A percentile compares a stretch with the other conserved stretches of the same genome.
phyloP scores from a whole-genome alignment of 441 rosid species.

The Aleurites moluccanus region DNA sequence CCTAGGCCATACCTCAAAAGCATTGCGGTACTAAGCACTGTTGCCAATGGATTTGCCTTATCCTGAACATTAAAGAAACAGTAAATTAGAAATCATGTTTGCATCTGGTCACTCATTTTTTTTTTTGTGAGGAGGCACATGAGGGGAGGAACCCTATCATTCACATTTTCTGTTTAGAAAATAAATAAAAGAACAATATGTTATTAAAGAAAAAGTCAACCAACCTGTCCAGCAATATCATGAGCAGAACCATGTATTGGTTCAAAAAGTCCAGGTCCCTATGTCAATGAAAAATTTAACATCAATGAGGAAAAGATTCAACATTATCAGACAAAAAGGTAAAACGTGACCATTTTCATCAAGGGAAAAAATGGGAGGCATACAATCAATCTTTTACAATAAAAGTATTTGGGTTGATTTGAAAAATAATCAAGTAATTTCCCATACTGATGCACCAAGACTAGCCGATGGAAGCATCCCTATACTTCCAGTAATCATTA shows the following conservation, averaged over 20 bases:
- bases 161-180: neutral
- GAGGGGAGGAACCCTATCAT: neutral
- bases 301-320: neutral
- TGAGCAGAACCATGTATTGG: conserved; percentile 98
- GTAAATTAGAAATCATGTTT: conserved; percentile 18
- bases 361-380: neutral
- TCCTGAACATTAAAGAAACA: conserved; percentile 51
- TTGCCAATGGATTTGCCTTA: conserved; percentile 94
- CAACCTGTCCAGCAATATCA: conserved; percentile 95
- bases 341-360: neutral
- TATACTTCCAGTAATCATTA: conserved; percentile 97
- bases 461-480: conserved; percentile 99
- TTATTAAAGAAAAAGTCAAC: neutral
- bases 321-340: neutral
- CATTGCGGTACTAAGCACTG: conserved; percentile 95
- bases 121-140: neutral
- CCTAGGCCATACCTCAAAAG: conserved; percentile 89
- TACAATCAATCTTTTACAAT: no score
- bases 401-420: neutral
- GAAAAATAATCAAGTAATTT: conserved; percentile 5
- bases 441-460: conserved; percentile 75
- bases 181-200: conserved; percentile 8
- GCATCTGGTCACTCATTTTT: neutral
- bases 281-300: conserved; percentile 18
- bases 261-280: conserved; percentile 98